Percentiles rank a stretch among this genome's conserved stretches.
Conservation (phyloP, 495 filamentous ascomycete species). For the Rusavskia elegans region DNA sequence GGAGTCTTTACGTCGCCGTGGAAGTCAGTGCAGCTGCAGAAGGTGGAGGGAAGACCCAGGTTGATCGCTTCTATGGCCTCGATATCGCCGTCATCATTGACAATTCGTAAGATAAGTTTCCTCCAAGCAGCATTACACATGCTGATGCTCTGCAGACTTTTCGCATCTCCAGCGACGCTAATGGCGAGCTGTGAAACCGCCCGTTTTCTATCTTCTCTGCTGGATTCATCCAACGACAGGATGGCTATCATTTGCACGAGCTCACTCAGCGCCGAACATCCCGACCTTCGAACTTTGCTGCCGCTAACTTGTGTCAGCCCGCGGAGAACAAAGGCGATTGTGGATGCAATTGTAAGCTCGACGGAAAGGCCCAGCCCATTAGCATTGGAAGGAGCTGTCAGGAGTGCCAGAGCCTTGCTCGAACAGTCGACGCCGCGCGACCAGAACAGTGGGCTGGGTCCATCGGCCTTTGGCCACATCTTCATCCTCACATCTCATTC, state of each 20-base stretch:
- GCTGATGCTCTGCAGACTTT: slow-evolving; percentile 2
- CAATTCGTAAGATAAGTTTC: slow-evolving; percentile 7
- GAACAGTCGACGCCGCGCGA: neutral
- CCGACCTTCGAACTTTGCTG: slow-evolving; percentile 4
- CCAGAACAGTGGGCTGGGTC: neutral
- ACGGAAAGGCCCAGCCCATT: neutral
- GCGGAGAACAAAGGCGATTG: slow-evolving; percentile 3
- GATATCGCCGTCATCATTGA: slow-evolving; percentile 13
- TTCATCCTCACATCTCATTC: slow-evolving; percentile 13
- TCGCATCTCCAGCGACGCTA: slow-evolving; percentile 11
- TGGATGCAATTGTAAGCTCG: slow-evolving; percentile 10
- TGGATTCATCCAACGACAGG: slow-evolving; percentile 6
- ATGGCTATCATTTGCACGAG: slow-evolving; percentile 11
- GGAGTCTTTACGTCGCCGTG: slow-evolving; percentile 9
- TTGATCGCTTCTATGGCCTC: neutral
- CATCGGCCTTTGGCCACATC: slow-evolving; percentile 12
- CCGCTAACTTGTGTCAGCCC: slow-evolving; percentile 4
- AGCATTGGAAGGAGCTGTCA: slow-evolving; percentile 4
- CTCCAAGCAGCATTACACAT: neutral
- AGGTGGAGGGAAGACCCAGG: neutral
- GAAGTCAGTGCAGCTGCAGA: slow-evolving; percentile 5
- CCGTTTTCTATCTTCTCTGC: slow-evolving; percentile 10
- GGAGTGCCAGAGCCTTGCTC: slow-evolving; percentile 6
- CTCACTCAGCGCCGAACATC: neutral
- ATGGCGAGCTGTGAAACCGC: slow-evolving; percentile 14